Conservation (phyloP, 345 rosid genomes). For the Gossypium turneri region DNA sequence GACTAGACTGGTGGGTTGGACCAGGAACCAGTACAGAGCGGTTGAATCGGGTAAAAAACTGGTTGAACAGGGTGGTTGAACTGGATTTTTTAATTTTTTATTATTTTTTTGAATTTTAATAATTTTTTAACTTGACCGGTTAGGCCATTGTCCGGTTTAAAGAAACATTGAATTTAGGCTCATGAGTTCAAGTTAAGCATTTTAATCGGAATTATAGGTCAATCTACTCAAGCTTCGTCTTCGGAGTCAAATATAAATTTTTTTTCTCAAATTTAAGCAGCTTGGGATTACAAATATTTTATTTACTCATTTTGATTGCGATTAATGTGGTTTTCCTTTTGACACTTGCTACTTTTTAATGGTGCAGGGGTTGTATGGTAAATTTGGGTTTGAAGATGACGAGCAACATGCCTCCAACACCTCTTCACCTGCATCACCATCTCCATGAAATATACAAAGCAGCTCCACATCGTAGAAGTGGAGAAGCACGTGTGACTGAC, state of each 20-base stretch:
- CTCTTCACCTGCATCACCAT: conserved; percentile 17
- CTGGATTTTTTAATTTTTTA: no score
- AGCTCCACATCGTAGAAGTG: not conserved
- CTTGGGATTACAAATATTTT: not conserved
- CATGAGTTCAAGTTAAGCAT: not conserved
- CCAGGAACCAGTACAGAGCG: no score
- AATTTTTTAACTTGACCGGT: no score
- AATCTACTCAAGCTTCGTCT: not conserved
- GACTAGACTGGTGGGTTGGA: no score
- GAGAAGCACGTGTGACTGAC: no score
- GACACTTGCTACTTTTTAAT: conserved; percentile 5
- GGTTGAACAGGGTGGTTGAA: no score
- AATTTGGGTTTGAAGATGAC: conserved; percentile 51
- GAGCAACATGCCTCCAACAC: conserved; percentile 16
- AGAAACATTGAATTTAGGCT: not conserved
- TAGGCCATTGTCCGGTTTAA: no score
- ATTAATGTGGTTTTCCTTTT: not conserved
- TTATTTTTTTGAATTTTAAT: no score
- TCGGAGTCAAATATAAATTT: not conserved
- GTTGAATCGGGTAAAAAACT: no score
- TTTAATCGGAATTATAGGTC: not conserved
- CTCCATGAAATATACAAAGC: conserved; percentile 20
- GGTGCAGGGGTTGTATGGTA: conserved; percentile 58
- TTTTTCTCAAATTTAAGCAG: not conserved
- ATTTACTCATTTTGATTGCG: no score